Evolutionary conservation across 2,329 filamentous ascomycete genomes (phyloP).

Genomic region (Ceratocystis colombiana): DNA sequence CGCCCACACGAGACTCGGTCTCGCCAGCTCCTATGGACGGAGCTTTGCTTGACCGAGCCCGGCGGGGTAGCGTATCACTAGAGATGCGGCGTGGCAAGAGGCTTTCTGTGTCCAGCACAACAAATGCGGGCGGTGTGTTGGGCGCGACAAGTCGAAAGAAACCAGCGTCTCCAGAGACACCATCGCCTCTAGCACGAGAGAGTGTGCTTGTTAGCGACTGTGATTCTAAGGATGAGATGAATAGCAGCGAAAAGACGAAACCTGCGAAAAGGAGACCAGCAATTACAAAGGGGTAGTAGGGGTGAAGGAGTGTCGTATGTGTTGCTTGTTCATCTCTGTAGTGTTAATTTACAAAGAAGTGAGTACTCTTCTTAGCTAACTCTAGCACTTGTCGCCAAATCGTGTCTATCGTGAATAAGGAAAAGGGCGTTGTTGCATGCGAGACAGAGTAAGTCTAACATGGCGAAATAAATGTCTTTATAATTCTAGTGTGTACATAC

Average conservation of each 20-base stretch:
- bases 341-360: conserved; percentile 3
- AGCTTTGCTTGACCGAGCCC: conserved; percentile 27
- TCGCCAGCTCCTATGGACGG: conserved; percentile 30
- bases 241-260: conserved; percentile 3
- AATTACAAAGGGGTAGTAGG: not conserved
- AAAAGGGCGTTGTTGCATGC: not conserved
- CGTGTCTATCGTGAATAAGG: not conserved
- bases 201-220: conserved; percentile 18
- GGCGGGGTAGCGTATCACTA: conserved; percentile 20
- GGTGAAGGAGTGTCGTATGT: not conserved
- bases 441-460: not conserved
- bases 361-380: not conserved
- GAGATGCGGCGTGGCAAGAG: conserved; percentile 23
- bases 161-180: conserved; percentile 6
- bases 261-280: conserved; percentile 14
- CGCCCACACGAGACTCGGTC: conserved; percentile 38
- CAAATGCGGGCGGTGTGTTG: not conserved
- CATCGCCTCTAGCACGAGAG: conserved; percentile 23
- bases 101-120: conserved; percentile 20
- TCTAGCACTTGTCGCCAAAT: not conserved
- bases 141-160: conserved; percentile 17
- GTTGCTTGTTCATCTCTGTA: conserved; percentile 7
- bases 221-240: conserved; percentile 14
- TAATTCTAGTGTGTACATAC: not conserved
- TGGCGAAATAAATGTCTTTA: not conserved